Percentiles rank a stretch among this genome's conserved stretches.
phyloP scores from a whole-genome alignment of 2,329 filamentous ascomycete genomes.

The Fusarium oligoseptatum region DNA sequence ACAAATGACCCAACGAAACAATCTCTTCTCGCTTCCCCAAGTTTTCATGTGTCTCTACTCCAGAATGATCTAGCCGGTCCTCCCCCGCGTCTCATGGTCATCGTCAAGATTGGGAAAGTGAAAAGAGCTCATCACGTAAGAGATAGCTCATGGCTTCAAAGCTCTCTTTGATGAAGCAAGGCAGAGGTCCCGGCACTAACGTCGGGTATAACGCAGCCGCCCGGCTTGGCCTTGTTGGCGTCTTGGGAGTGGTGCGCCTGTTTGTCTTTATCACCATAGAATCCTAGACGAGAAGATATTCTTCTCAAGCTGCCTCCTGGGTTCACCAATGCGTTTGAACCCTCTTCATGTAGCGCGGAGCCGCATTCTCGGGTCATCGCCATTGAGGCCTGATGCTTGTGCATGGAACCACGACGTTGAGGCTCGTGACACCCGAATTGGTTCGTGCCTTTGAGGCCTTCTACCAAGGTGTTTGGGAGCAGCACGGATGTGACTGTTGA shows the following conservation, averaged over 20 bases:
- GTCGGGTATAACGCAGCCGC: slow-evolving; percentile 1
- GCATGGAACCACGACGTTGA: neutral
- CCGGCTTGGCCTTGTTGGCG: neutral
- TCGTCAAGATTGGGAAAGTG: neutral
- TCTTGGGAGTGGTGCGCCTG: neutral
- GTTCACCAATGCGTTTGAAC: neutral
- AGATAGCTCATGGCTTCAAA: neutral
- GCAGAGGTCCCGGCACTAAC: neutral
- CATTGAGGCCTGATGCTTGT: neutral
- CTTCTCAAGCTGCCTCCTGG: neutral
- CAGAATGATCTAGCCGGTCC: slow-evolving; percentile 16
- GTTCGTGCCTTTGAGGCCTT: slow-evolving; percentile 2
- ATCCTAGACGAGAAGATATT: neutral
- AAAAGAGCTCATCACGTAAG: neutral
- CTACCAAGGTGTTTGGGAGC: neutral
- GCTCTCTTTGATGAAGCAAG: neutral
- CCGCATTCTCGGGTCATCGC: neutral
- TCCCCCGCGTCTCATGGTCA: slow-evolving; percentile 6
- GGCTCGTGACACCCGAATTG: neutral
- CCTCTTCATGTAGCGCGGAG: too few relatives aligned
- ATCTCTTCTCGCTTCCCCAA: slow-evolving; percentile 19
- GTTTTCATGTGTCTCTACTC: slow-evolving; percentile 17
- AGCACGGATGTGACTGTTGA: slow-evolving; percentile 64
- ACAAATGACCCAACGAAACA: neutral
- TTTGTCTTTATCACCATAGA: neutral